Percentiles rank a stretch among this genome's conserved stretches.
Conservation (phyloP, 2,329 filamentous ascomycete species). For the Biscogniauxia mediterranea region DNA sequence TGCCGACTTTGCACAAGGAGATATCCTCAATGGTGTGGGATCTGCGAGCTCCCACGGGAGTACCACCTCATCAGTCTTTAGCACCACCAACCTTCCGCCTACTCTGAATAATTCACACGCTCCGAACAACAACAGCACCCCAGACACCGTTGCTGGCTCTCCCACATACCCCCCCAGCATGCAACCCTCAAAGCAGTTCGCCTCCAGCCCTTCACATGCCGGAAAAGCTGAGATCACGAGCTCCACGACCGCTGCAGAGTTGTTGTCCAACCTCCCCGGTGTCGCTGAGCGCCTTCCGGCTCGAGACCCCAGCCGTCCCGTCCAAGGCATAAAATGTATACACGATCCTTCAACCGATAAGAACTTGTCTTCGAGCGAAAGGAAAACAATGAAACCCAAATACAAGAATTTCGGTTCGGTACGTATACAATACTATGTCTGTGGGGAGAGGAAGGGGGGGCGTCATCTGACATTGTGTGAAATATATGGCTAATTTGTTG, state of each 20-base stretch:
- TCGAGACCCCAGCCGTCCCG: conserved; percentile 54
- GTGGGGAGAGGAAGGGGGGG: conserved; percentile 52
- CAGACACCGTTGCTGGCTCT: conserved; percentile 52
- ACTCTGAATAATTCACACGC: conserved; percentile 39
- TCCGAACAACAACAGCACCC: conserved; percentile 48
- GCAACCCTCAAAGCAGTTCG: conserved; percentile 51
- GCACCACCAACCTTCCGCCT: conserved; percentile 44
- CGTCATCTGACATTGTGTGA: conserved; percentile 57
- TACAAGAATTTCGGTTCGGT: conserved; percentile 66
- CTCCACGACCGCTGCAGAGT: conserved; percentile 30
- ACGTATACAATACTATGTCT: conserved; percentile 50
- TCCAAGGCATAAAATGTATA: conserved; percentile 57
- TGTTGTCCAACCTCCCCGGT: conserved; percentile 27
- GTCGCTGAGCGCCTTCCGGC: conserved; percentile 47
- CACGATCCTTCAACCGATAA: conserved; percentile 54
- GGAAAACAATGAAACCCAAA: conserved; percentile 57
- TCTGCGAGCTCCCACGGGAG: conserved; percentile 72
- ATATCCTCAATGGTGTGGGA: conserved; percentile 67
- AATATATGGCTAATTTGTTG: conserved; percentile 57
- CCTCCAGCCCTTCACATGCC: conserved; percentile 51
- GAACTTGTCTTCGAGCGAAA: conserved; percentile 49
- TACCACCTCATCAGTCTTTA: conserved; percentile 70
- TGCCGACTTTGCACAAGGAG: conserved; percentile 58
- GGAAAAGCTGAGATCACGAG: conserved; percentile 36
- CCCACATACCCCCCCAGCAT: conserved; percentile 46